Evolutionary conservation across 768 basidiomycete species (phyloP).

Genomic region (Trametes cubensis): DNA sequence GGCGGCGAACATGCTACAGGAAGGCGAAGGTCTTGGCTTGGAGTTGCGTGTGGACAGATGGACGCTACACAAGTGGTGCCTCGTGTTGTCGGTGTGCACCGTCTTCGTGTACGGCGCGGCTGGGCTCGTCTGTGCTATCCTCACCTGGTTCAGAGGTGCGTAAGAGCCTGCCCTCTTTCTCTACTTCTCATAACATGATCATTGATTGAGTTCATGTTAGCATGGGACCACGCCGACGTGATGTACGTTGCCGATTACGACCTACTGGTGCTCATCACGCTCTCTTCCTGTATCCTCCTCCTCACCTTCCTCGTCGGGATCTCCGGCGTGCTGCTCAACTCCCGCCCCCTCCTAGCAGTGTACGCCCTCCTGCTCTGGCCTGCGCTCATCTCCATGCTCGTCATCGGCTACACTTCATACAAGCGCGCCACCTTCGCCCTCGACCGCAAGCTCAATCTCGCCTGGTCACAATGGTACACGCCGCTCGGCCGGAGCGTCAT

Average conservation of each 20-base stretch:
- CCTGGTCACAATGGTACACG: slow-evolving; percentile 68
- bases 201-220: slow-evolving; percentile 35
- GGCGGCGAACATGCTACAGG: slow-evolving; percentile 37
- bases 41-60: slow-evolving; percentile 47
- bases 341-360: slow-evolving; percentile 65
- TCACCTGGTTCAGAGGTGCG: slow-evolving; percentile 64
- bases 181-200: neutral
- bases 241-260: slow-evolving; percentile 63
- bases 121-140: slow-evolving; percentile 52
- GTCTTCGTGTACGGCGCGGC: slow-evolving; percentile 58
- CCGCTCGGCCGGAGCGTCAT: slow-evolving; percentile 55
- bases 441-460: slow-evolving; percentile 65
- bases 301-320: slow-evolving; percentile 63
- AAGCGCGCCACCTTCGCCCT: slow-evolving; percentile 61
- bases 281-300: slow-evolving; percentile 58
- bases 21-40: slow-evolving; percentile 42
- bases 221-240: slow-evolving; percentile 64
- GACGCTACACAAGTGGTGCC: slow-evolving; percentile 64
- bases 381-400: slow-evolving; percentile 54
- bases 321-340: slow-evolving; percentile 63
- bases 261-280: slow-evolving; percentile 55
- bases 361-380: slow-evolving; percentile 74
- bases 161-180: neutral
- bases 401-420: slow-evolving; percentile 67
- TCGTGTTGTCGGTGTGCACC: slow-evolving; percentile 55